Evolutionary conservation across 495 filamentous ascomycete genomes (phyloP), one percentile per base, ranked within the genome.

Genomic region (Echria macrotheca): DNA sequence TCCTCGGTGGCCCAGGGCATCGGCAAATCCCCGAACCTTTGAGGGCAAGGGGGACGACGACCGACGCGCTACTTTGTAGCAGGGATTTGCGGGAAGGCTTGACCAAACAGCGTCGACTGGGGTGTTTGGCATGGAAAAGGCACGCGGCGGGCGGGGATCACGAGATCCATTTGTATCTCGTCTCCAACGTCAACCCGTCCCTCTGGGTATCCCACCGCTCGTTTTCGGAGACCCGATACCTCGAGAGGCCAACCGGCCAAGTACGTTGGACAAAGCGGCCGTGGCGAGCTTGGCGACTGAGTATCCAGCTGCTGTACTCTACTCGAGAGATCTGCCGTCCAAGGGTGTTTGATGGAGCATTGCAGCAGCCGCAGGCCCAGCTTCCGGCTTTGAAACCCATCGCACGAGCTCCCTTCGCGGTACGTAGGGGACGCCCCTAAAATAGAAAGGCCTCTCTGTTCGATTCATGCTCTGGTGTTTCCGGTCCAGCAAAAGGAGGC

Each of bases 241-340:
- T n/a, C n/a, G n/a, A n/a, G n/a, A n/a, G n/a, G n/a, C n/a, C n/a
- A n/a, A n/a, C n/a, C n/a, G n/a, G n/a, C n/a, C n/a, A n/a, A n/a
- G n/a, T n/a, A n/a, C n/a, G n/a, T n/a, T n/a, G n/a, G n/a, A n/a
- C n/a, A n/a, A n/a, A n/a, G n/a, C n/a, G n/a, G n/a, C n/a, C n/a
- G n/a, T n/a, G n/a, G n/a, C n/a, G n/a, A n/a, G n/a, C n/a, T n/a
- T n/a, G n/a, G n/a, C n/a, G n/a, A n/a, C n/a, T n/a, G n/a, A n/a
- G n/a, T n/a, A n/a, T n/a, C n/a, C n/a, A n/a, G n/a, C n/a, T n/a
- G n/a, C n/a, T n/a, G n/a, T n/a, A n/a, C n/a, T n/a, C n/a, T n/a
- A n/a, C n/a, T n/a, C n/a, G n/a, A n/a, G n/a, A 58, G 59, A 66
- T 66, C 63, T 66, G 53, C 60, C 60, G 63, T 55, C 49, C 60